phyloP scores from a whole-genome alignment of 164 flowering plant species.

The Sextonia rubra region DNA sequence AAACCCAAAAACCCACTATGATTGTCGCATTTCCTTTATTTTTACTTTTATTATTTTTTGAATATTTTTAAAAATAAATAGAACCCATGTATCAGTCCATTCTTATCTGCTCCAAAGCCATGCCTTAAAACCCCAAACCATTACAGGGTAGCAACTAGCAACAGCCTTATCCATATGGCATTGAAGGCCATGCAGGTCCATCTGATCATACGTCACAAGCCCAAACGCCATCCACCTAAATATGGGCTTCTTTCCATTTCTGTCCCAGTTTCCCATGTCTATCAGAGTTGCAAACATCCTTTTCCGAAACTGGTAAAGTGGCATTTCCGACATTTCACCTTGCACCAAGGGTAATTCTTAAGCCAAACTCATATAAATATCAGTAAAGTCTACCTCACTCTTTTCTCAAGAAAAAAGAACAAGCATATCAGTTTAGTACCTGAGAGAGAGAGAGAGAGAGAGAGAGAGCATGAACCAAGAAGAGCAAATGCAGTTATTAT shows the following conservation, averaged over 20 bases:
- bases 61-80: too few relatives aligned
- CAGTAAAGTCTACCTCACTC: background rate
- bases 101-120: too few relatives aligned
- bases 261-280: background rate
- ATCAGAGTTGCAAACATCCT: background rate
- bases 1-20: too few relatives aligned
- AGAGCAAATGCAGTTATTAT: slow-evolving; percentile 31
- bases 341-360: background rate
- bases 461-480: background rate
- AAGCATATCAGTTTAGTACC: background rate
- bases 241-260: background rate
- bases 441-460: background rate
- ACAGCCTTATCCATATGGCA: background rate
- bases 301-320: background rate
- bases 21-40: too few relatives aligned
- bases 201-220: background rate
- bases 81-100: too few relatives aligned
- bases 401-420: background rate
- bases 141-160: background rate
- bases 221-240: too few relatives aligned
- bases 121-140: too few relatives aligned
- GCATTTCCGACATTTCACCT: background rate
- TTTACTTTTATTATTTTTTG: too few relatives aligned
- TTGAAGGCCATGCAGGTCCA: background rate
- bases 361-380: slow-evolving; percentile 1